Base-by-base conservation (phyloP, 139 green algal species). In the Desmodesmus armatus region DNA sequence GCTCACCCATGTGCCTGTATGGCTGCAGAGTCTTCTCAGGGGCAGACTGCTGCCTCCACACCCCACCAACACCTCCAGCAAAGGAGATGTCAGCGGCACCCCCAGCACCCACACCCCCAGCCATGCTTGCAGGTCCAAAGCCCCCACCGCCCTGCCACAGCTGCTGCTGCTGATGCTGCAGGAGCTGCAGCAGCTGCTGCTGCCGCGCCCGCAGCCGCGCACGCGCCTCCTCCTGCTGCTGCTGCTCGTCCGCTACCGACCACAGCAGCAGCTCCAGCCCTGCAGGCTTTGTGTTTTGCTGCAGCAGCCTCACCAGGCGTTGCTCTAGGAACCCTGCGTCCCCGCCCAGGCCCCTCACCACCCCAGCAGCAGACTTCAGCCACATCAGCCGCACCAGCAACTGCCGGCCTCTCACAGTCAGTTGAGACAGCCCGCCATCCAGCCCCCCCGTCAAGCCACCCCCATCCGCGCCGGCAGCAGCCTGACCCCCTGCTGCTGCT, bases 291-390 rank as follows among this genome's bases (percentile, higher is more conserved):
- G 37, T 41, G 55, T 82, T 53, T 25, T 55, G 37, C 76, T 58
- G 53, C 37, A 82, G 76, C 31, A 82, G 76, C 37, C 55, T 53
- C 76, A 82, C 25, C 76, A 82, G 11, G 37, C 37, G 37, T 11
- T 5, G 31, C 19, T 82, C 76, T 3, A 82, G 41, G 1, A 19
- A 25, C 11, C 40, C 49, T 29, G 37, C 35, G 37, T 82, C 55
- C 25, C 55, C 39, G 0, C 76, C 76, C 21, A 55, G 29, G 27
- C 55, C 33, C 53, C 76, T 55, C 39, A 82, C 6, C 47, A 82
- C 76, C 7, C 76, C 76, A 41, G 76, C 55, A 25, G 55, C 53
- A 33, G 76, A 72, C 40, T 82, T 82, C 5, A 82, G 31, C 76
- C 76, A 82, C 76, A 82, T 82, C 0, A 72, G 17, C 40, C 37